Conservation (phyloP, 306 rosid genomes). For the Heteromeles arbutifolia region DNA sequence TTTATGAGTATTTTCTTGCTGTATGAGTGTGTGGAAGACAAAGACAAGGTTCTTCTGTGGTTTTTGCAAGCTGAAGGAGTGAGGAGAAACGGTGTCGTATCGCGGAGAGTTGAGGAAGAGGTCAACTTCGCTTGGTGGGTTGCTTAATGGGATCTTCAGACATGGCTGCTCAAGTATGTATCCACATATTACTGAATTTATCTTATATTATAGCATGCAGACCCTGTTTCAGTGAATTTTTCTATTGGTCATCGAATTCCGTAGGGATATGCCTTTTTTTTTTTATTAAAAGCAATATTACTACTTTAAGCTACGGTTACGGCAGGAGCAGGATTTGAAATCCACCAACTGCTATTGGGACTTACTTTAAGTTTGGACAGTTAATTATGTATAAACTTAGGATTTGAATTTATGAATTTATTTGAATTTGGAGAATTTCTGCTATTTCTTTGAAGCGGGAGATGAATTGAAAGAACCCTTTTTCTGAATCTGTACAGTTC, state of each 20-base stretch:
- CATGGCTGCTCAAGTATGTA: constrained; percentile 47
- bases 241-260: neutral
- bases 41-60: neutral
- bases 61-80: neutral
- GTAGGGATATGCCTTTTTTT: neutral
- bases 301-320: no score
- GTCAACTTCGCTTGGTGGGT: neutral
- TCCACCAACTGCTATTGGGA: no score
- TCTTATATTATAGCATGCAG: neutral
- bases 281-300: neutral
- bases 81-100: neutral
- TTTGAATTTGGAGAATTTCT: neutral
- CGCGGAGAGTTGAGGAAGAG: neutral
- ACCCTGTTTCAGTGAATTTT: neutral
- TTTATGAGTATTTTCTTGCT: constrained; percentile 3
- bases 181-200: neutral
- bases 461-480: neutral
- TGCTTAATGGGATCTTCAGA: constrained; percentile 24
- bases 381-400: no score
- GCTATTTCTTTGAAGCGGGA: neutral
- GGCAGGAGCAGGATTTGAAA: no score
- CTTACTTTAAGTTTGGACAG: no score
- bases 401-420: no score
- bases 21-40: neutral
- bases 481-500: neutral